Base-by-base conservation (phyloP, 2,329 filamentous ascomycete species). In the Hypoxylon sp. region DNA sequence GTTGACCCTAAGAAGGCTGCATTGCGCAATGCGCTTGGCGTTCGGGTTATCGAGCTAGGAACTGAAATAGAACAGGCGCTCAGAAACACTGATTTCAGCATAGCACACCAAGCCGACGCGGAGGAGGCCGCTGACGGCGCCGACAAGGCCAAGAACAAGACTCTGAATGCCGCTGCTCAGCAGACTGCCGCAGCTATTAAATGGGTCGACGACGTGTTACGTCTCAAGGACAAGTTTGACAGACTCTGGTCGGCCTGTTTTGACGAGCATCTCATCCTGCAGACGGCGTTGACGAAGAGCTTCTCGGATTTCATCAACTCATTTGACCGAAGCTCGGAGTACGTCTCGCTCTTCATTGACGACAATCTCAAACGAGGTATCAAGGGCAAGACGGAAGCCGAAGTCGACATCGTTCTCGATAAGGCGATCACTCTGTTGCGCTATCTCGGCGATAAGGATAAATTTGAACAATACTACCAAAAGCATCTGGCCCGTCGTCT, bases 381-480 rank as follows among this genome's bases (percentile, higher is more conserved):
- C 69, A 92, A 91, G 67, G 91, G 91, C 56, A 96, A 95, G 76
- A 93, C 90, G 0, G 94, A 97, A 63, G 80, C 79, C 19, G 93
- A 97, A 67, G 83, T 97, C 9, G 93, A 97, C 63, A 71, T 75
- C 5, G 83, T 96, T 1, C 77, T 97, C 29, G 92, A 97, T 51
- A 96, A 94, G 68, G 92, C 92, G 8, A 95, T 96, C 54, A 84
- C 88, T 0, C 77, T 99, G 5, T 81, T 99, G 42, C 86, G 91
- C 34, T 97, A 96, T 63, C 82, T 99, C 26, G 84, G 87, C 46
- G 93, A 97, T 66, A 94, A 93, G 73, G 94, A 99, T 68, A 79
- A 96, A 61, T 97, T 99, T 65, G 93, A 99, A 74, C 85, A 89
- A 3, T 99, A 99, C 71, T 97, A 99, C 77, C 96, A 97, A 77